Percentiles rank a stretch among this genome's conserved stretches.
Evolutionary conservation across 2,329 filamentous ascomycete species (phyloP).

Genomic region (Alternaria brassicae): DNA sequence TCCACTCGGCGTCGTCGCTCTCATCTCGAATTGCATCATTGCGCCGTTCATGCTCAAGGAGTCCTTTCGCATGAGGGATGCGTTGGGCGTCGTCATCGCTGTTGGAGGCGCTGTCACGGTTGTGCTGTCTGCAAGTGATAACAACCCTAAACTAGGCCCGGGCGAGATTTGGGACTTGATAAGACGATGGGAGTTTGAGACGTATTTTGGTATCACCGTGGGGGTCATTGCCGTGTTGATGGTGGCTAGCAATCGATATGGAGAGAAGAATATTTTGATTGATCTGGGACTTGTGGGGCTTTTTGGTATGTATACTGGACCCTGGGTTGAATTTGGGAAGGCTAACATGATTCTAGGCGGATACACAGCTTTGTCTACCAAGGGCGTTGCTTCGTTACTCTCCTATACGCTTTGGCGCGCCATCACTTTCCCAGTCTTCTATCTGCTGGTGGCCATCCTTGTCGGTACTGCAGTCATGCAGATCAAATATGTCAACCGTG

Average conservation of each 20-base stretch:
- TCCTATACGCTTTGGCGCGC: constrained; percentile 89
- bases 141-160: constrained; percentile 89
- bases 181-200: constrained; percentile 85
- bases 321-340: background rate
- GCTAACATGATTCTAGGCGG: constrained; percentile 63
- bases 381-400: constrained; percentile 93
- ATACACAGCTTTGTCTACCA: constrained; percentile 96
- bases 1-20: constrained; percentile 91
- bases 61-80: constrained; percentile 81
- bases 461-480: constrained; percentile 91
- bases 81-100: constrained; percentile 86
- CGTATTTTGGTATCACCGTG: constrained; percentile 82
- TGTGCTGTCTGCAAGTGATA: constrained; percentile 86
- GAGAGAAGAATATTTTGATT: constrained; percentile 85
- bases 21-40: constrained; percentile 96
- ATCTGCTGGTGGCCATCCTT: constrained; percentile 80
- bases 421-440: constrained; percentile 91
- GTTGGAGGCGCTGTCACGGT: constrained; percentile 89
- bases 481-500: constrained; percentile 92
- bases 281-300: constrained; percentile 92
- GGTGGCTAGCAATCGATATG: constrained; percentile 82
- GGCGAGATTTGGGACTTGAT: constrained; percentile 91
- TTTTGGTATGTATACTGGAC: constrained; percentile 70
- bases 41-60: constrained; percentile 95
- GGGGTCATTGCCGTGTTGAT: constrained; percentile 77